phyloP scores from a whole-genome alignment of 208 protist genomes.

The Polymyxa betae region DNA sequence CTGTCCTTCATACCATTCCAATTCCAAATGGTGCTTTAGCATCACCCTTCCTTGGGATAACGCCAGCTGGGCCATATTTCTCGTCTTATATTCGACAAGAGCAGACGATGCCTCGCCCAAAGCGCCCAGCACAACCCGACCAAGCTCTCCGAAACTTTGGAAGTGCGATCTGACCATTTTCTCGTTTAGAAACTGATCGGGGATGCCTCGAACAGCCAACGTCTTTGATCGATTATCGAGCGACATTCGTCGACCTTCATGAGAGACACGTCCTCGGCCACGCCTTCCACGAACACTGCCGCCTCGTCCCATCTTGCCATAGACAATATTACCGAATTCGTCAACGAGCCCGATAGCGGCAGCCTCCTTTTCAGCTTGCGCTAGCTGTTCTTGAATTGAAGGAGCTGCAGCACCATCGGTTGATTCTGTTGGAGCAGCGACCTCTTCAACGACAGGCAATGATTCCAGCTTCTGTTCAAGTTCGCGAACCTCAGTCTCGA shows the following conservation, averaged over 20 bases:
- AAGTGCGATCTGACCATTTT: constrained; percentile 47
- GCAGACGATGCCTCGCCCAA: not conserved
- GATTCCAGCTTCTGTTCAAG: not conserved
- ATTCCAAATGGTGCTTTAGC: not conserved
- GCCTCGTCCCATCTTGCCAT: not conserved
- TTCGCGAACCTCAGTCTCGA: not conserved
- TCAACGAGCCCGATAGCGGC: constrained; percentile 8
- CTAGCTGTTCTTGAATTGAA: constrained; percentile 42
- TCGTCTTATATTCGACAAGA: not conserved
- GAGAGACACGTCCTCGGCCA: not conserved
- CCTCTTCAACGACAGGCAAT: not conserved
- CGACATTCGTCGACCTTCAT: not conserved
- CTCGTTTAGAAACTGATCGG: not conserved
- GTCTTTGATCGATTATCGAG: constrained; percentile 16
- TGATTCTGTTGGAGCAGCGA: not conserved
- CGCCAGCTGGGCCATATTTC: constrained; percentile 9
- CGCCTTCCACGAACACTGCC: not conserved
- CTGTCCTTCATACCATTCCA: not conserved
- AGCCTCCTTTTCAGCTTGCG: constrained; percentile 28
- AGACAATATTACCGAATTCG: constrained; percentile 30
- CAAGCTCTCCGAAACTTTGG: constrained; percentile 42
- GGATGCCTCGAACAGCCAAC: constrained; percentile 37
- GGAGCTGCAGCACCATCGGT: not conserved
- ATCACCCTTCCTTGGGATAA: not conserved
- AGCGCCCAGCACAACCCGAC: not conserved